Conservation (phyloP, 352 stramenopile species). For the Pythium inflatum region DNA sequence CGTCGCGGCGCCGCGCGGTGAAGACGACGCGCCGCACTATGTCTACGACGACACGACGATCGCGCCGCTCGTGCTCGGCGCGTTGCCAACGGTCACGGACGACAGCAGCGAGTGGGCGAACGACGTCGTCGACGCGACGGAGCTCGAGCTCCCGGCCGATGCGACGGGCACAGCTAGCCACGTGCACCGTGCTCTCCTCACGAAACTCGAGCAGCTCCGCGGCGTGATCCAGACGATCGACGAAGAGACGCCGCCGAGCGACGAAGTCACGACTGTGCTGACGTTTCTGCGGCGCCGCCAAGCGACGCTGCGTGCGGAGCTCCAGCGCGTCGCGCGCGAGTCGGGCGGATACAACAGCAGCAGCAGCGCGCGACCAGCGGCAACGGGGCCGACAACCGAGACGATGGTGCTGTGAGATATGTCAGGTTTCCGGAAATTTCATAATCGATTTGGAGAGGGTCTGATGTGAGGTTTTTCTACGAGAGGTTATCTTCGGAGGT, state of each 20-base stretch:
- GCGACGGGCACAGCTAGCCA: constrained; percentile 13
- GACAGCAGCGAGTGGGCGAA: constrained; percentile 3
- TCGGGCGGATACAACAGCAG: not conserved
- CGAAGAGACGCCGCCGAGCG: constrained; percentile 18
- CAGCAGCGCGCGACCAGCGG: not conserved
- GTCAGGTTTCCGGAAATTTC: not conserved
- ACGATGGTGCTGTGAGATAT: not conserved
- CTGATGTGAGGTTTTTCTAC: constrained; percentile 20
- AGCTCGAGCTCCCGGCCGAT: constrained; percentile 19
- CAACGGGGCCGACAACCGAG: not conserved
- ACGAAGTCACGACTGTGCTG: constrained; percentile 23
- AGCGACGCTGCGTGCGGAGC: constrained; percentile 20
- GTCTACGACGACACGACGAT: constrained; percentile 27
- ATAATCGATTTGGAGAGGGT: not conserved
- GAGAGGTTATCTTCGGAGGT: constrained; percentile 6
- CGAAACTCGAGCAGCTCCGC: constrained; percentile 30
- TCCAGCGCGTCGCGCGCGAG: constrained; percentile 23
- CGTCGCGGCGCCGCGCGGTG: constrained; percentile 19
- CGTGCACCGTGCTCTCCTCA: constrained; percentile 17
- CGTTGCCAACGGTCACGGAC: constrained; percentile 1
- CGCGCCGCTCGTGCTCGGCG: constrained; percentile 17
- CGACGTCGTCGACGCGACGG: constrained; percentile 19
- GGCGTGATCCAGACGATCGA: constrained; percentile 31
- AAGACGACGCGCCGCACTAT: constrained; percentile 30
- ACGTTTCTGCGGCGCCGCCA: constrained; percentile 27